Conservation (phyloP, 164 flowering plant genomes). For the Dillenia turbinata region DNA sequence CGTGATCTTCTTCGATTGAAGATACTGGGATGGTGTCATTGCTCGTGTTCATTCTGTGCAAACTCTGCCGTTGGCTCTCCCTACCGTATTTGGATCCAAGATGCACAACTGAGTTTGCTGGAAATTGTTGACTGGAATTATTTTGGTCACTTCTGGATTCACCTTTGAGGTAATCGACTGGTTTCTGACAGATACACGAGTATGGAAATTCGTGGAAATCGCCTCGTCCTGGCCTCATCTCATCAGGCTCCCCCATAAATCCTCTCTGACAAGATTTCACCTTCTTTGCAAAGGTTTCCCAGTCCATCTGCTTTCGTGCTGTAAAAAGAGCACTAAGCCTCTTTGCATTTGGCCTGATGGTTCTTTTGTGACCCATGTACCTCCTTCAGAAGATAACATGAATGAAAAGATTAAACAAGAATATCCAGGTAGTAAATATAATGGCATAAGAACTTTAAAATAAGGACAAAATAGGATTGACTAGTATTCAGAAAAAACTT, state of each 20-base stretch:
- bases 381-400: constrained; percentile 53
- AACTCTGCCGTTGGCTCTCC: too few species aligned
- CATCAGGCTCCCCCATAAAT: constrained; percentile 98
- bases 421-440: not conserved
- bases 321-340: constrained; percentile 73
- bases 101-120: too few species aligned
- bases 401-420: not conserved
- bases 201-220: constrained; percentile 89
- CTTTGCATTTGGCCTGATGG: constrained; percentile 92
- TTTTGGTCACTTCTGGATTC: not conserved
- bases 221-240: constrained; percentile 80
- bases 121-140: too few species aligned
- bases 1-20: too few species aligned
- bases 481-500: too few species aligned
- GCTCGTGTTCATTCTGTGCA: too few species aligned
- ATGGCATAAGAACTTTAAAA: too few species aligned
- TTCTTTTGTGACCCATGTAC: constrained; percentile 93
- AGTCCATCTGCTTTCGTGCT: constrained; percentile 57
- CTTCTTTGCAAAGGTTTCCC: constrained; percentile 68
- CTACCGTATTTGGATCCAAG: too few species aligned
- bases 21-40: too few species aligned
- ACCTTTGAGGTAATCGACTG: constrained; percentile 11
- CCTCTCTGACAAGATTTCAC: constrained; percentile 79
- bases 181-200: constrained; percentile 72
- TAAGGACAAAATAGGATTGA: too few species aligned